Evolutionary conservation across 345 rosid genomes (phyloP).

Genomic region (Noccaea caerulescens): DNA sequence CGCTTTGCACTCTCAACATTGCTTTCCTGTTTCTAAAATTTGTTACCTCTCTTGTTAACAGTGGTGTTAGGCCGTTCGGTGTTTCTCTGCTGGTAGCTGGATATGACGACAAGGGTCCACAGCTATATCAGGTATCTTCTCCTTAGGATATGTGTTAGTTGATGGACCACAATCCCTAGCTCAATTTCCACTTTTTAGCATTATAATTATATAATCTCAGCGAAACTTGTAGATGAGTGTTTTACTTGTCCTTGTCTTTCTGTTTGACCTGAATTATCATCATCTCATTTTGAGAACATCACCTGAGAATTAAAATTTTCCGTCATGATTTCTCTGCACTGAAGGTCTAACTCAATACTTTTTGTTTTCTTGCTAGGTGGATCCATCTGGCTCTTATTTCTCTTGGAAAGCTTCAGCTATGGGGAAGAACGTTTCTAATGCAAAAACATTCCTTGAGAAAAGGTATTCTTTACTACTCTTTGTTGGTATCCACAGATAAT

Average conservation of each 20-base stretch:
- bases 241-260: background rate
- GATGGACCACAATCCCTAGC: conserved; percentile 6
- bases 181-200: background rate
- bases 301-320: background rate
- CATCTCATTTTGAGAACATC: background rate
- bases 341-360: background rate
- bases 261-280: background rate
- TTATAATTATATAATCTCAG: background rate
- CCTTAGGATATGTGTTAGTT: background rate
- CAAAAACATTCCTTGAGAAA: conserved; percentile 93
- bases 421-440: conserved; percentile 97
- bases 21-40: conserved; percentile 13
- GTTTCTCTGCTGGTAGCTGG: conserved; percentile 93
- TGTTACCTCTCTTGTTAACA: conserved; percentile 34
- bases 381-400: conserved; percentile 97
- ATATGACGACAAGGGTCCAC: conserved; percentile 94
- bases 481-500: conserved; percentile 2
- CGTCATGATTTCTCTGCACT: background rate
- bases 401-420: conserved; percentile 99
- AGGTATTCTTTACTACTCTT: conserved; percentile 49
- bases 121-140: conserved; percentile 76
- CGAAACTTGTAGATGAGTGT: background rate
- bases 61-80: conserved; percentile 98
- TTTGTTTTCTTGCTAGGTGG: conserved; percentile 56
- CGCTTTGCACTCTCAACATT: background rate